Conservation (phyloP, 2,329 filamentous ascomycete genomes). For the Onygenales sp. region DNA sequence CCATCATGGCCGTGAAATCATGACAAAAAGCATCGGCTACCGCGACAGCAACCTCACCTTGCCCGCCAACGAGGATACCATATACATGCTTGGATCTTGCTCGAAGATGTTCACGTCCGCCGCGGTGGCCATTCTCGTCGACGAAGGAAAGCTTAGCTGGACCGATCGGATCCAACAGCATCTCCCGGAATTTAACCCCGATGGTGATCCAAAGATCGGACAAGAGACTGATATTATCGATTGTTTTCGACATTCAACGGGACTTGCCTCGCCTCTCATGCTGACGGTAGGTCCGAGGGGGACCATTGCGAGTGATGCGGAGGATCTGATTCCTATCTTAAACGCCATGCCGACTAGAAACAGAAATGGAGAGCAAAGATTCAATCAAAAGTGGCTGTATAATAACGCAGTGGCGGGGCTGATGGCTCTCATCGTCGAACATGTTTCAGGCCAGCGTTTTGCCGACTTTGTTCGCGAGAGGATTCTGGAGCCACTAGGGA, state of each 20-base stretch:
- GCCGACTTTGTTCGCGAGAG: constrained; percentile 14
- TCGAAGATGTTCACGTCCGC: constrained; percentile 21
- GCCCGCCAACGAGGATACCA: constrained; percentile 15
- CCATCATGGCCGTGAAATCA: constrained; percentile 12
- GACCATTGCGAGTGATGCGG: constrained; percentile 1
- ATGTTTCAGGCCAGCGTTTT: constrained; percentile 14
- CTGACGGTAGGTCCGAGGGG: background rate
- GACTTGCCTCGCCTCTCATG: constrained; percentile 6
- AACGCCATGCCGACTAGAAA: background rate
- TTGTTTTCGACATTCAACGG: constrained; percentile 17
- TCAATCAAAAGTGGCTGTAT: constrained; percentile 12
- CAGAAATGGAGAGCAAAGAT: constrained; percentile 1
- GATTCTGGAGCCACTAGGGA: constrained; percentile 17
- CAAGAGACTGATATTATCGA: constrained; percentile 16
- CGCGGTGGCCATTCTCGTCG: constrained; percentile 18
- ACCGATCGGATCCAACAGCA: constrained; percentile 13
- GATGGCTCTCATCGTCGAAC: constrained; percentile 14
- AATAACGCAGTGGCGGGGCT: constrained; percentile 20
- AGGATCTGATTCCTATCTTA: background rate
- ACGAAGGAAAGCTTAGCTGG: constrained; percentile 16
- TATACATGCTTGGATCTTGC: constrained; percentile 18
- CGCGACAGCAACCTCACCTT: constrained; percentile 13
- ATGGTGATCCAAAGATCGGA: constrained; percentile 11
- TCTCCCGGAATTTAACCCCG: constrained; percentile 15
- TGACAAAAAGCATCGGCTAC: constrained; percentile 15